Evolutionary conservation across 2,329 filamentous ascomycete genomes (phyloP), one percentile per base, ranked within the genome.

Genomic region (Pezicula radicicola): DNA sequence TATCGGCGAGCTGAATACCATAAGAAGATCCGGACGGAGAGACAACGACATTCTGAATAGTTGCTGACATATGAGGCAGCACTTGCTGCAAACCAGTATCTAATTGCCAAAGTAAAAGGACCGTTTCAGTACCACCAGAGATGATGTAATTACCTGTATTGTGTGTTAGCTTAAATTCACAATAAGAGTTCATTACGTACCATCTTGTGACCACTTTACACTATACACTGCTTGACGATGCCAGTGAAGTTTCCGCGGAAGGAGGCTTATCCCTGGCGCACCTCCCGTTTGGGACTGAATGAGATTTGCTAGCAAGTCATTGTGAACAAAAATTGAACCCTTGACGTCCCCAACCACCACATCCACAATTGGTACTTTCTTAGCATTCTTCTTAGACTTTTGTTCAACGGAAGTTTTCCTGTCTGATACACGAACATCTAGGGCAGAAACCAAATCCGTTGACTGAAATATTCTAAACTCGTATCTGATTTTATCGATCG

Each of bases 151-250:
- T 91, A 47, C 90, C 89, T 94, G 60, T 13, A 46, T 39, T 42
- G 45, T 19, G 44, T 63, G 74, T 55, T 74, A 73, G 58, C 57
- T 55, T 45, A 47, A 43, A 27, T 43, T 30, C 39, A 37, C 25
- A 33, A 10, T 12, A 19, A 46, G 6, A 13, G 28, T 46, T 36
- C 56, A 10, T 4, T 55, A 59, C 77, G 66, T 79, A 90, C 93
- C 92, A 77, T 99, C 94, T 60, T 78, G 78, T 13, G 94, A 97
- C 89, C 92, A 97, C 69, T 94, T 96, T 52, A 96, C 78, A 9
- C 89, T 81, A 61, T 88, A 86, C 8, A 97, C 91, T 46, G 87
- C 83, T 60, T 86, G 85, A 61, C 91, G 82, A 70, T 99, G 94
- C 94, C 94, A 99, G 68, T 97, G 94, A 49, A 92, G 76, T 57